phyloP scores from a whole-genome alignment of 2,329 filamentous ascomycete genomes.

The Claviceps pusilla region DNA sequence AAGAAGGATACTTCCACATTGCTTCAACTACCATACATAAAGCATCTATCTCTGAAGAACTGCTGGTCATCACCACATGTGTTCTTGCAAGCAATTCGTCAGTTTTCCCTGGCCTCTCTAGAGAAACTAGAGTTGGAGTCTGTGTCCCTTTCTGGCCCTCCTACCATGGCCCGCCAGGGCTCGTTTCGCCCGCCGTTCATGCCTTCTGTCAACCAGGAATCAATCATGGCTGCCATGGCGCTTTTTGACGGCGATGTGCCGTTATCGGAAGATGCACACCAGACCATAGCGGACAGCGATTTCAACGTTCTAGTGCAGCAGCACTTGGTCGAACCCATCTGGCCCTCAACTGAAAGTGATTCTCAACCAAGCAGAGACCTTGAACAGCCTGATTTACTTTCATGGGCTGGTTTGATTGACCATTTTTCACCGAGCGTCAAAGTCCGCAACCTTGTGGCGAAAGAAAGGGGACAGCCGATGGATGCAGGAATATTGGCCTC shows the following conservation, averaged over 20 bases:
- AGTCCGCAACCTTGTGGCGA: constrained; percentile 7
- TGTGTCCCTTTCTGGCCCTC: constrained; percentile 44
- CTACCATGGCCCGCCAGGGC: constrained; percentile 10
- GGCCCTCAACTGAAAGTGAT: background rate
- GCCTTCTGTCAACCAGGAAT: constrained; percentile 8
- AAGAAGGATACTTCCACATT: constrained; percentile 21
- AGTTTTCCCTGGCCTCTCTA: constrained; percentile 31
- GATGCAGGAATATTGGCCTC: background rate
- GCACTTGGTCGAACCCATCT: background rate
- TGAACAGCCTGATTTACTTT: constrained; percentile 16
- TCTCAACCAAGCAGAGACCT: background rate
- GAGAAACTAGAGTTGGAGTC: constrained; percentile 44
- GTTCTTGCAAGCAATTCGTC: constrained; percentile 33
- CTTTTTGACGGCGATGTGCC: background rate
- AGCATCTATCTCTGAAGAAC: constrained; percentile 48
- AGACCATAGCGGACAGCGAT: background rate
- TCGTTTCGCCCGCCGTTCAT: background rate
- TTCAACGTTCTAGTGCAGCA: background rate
- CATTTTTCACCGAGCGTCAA: constrained; percentile 25
- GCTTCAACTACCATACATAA: constrained; percentile 39
- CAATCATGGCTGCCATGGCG: background rate
- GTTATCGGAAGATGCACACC: background rate
- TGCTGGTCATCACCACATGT: constrained; percentile 50
- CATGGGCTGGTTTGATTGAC: constrained; percentile 28
- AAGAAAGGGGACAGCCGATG: background rate